Conservation (phyloP, 2,329 filamentous ascomycete species). For the Pleurostoma richardsiae region DNA sequence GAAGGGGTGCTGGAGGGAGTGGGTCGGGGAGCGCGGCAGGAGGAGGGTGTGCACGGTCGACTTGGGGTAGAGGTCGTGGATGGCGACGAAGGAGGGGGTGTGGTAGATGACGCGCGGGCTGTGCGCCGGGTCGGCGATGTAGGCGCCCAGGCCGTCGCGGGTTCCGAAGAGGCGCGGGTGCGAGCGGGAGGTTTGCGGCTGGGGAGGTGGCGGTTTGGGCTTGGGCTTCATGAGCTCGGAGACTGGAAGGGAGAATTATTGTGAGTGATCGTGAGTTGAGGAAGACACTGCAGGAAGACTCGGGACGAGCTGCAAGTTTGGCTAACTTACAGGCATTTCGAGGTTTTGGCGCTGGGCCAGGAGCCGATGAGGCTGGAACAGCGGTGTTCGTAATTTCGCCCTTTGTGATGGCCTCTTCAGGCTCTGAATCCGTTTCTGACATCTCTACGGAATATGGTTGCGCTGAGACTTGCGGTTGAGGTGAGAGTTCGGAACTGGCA, state of each 20-base stretch:
- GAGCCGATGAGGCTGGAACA: constrained; percentile 14
- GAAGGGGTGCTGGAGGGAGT: constrained; percentile 66
- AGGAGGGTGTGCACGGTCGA: constrained; percentile 79
- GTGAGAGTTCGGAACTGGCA: too few relatives aligned
- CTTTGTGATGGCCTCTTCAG: constrained; percentile 31
- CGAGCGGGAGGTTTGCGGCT: constrained; percentile 11
- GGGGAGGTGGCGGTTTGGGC: constrained; percentile 24
- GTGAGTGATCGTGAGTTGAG: background rate
- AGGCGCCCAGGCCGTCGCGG: constrained; percentile 60
- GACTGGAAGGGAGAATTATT: constrained; percentile 27
- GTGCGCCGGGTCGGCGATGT: constrained; percentile 58
- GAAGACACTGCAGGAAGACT: background rate
- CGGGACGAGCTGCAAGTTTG: background rate
- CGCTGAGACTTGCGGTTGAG: too few relatives aligned
- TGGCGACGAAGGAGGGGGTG: constrained; percentile 65
- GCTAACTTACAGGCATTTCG: constrained; percentile 34
- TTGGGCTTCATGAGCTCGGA: constrained; percentile 50
- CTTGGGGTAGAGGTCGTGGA: constrained; percentile 85
- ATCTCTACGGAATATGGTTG: too few relatives aligned
- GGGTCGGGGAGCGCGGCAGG: constrained; percentile 65
- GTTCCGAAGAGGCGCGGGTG: constrained; percentile 26
- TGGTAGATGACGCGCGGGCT: constrained; percentile 62
- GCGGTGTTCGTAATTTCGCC: constrained; percentile 32
- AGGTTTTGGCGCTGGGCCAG: constrained; percentile 14
- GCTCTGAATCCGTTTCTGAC: constrained; percentile 10